Evolutionary conservation across 139 green algal species (phyloP).

Genomic region (Haematococcus lacustris): DNA sequence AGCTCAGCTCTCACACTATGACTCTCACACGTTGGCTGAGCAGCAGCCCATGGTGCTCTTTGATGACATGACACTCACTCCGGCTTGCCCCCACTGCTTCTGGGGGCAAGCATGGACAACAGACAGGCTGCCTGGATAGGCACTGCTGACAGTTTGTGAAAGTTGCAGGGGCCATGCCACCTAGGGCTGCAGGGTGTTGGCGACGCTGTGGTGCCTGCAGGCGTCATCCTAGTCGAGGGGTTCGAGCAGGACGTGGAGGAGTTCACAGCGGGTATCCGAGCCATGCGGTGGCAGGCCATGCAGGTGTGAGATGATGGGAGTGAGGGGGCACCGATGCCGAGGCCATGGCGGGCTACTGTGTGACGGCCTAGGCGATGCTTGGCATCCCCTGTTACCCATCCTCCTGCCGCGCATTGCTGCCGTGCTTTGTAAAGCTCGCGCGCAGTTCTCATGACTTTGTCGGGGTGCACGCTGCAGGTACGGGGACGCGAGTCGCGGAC

Average conservation of each 20-base stretch:
- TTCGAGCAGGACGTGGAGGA: conserved; percentile 21
- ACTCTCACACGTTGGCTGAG: no score
- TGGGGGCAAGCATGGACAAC: no score
- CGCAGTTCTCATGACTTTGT: neutral
- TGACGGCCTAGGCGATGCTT: neutral
- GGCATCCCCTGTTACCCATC: neutral
- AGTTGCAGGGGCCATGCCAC: no score
- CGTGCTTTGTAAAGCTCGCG: neutral
- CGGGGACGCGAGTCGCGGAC: neutral
- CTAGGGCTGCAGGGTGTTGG: no score
- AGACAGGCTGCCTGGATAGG: no score
- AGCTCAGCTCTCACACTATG: no score
- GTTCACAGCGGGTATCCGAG: conserved; percentile 32
- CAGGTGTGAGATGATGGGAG: conserved; percentile 33
- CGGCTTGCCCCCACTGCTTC: no score
- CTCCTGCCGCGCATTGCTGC: neutral
- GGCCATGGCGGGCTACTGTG: neutral
- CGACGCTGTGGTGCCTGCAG: no score
- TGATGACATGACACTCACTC: no score
- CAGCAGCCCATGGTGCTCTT: no score
- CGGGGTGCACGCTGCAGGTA: neutral
- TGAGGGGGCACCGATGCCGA: neutral
- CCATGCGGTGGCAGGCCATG: conserved; percentile 53
- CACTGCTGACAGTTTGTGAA: no score
- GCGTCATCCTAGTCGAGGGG: conserved; percentile 34